Evolutionary conservation across 1,284 basidiomycete genomes (phyloP).

Genomic region (Cerioporus squamosus): DNA sequence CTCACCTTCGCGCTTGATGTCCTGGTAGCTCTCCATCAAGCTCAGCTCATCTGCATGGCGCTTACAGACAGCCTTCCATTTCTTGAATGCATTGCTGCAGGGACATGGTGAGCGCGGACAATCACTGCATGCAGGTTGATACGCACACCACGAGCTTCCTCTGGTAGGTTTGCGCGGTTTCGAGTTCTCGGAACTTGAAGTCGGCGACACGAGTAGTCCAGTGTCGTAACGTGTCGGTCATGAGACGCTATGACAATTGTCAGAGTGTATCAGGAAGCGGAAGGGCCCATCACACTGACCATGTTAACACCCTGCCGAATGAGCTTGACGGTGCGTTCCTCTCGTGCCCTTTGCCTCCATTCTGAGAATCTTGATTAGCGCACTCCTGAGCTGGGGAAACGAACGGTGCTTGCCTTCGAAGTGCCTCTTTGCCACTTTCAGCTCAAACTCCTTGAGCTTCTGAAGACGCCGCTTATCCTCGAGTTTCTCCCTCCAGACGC

Average conservation of each 20-base stretch:
- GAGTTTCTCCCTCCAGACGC: conserved; percentile 53
- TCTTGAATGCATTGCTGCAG: conserved; percentile 49
- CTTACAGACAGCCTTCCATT: conserved; percentile 66
- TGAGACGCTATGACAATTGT: conserved; percentile 51
- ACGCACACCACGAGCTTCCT: conserved; percentile 52
- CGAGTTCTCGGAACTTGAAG: conserved; percentile 70
- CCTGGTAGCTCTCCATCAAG: conserved; percentile 80
- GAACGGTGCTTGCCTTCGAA: conserved; percentile 52
- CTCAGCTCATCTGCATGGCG: conserved; percentile 71
- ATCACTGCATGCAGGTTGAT: not conserved
- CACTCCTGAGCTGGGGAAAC: not conserved
- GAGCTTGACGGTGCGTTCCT: conserved; percentile 40
- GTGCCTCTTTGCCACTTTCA: conserved; percentile 38
- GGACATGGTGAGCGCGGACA: not conserved
- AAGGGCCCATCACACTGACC: conserved; percentile 37
- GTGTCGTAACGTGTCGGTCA: conserved; percentile 47
- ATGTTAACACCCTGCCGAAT: conserved; percentile 44
- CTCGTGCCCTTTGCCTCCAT: conserved; percentile 48
- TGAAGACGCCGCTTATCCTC: conserved; percentile 52
- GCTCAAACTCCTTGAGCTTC: conserved; percentile 50
- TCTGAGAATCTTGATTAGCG: conserved; percentile 38
- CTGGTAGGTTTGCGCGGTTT: conserved; percentile 57
- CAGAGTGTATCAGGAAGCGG: not conserved
- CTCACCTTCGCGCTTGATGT: conserved; percentile 76
- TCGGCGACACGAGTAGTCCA: conserved; percentile 79